These are phyloP conservation scores for Themeda triandra DNA, from an alignment of 176 grass and related monocot genomes.

Conservation along the genomic window DNA sequence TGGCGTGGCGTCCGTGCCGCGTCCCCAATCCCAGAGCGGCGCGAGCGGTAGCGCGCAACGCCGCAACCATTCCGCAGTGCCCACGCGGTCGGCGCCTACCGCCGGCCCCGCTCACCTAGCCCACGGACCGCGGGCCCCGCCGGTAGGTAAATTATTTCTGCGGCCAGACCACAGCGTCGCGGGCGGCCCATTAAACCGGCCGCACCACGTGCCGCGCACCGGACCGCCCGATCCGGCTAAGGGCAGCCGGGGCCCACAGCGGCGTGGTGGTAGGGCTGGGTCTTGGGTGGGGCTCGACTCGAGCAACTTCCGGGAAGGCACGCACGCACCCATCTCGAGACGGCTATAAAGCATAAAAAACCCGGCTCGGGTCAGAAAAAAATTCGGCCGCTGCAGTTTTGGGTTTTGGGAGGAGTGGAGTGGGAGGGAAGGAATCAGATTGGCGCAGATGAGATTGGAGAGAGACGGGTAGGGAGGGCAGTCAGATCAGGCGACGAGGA, in stretches of 20 bases:
- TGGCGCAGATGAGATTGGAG: conserved; percentile 7
- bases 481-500: not conserved
- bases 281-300: not conserved
- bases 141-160: not conserved
- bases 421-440: conserved; percentile 21
- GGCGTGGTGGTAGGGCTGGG: too few species aligned
- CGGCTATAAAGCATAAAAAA: not conserved
- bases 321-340: not conserved
- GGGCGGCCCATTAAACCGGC: not conserved
- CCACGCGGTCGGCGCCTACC: not conserved
- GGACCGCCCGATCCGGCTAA: not conserved
- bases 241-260: not conserved
- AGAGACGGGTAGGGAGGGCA: not conserved
- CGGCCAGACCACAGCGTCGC: not conserved
- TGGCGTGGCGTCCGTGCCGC: not conserved
- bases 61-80: not conserved
- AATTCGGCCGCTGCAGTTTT: not conserved
- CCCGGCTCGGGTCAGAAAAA: not conserved
- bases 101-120: not conserved
- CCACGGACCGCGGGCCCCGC: not conserved
- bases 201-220: not conserved
- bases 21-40: not conserved
- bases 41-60: not conserved
- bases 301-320: conserved; percentile 1
- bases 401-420: not conserved